phyloP scores from a whole-genome alignment of 495 filamentous ascomycete genomes.

The Pseudevernia furfuracea region DNA sequence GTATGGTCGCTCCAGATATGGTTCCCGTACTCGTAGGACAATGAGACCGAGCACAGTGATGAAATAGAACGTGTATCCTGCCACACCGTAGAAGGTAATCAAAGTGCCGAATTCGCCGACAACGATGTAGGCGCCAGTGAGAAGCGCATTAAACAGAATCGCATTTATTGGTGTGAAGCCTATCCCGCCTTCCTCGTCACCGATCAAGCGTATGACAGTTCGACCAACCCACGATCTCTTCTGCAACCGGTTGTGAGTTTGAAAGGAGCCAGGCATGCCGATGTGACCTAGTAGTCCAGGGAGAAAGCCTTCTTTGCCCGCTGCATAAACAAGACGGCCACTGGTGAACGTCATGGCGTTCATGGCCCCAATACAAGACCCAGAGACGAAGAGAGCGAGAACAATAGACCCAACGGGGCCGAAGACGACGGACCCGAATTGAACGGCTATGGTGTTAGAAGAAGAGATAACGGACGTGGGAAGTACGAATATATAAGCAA shows the following conservation, averaged over 20 bases:
- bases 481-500: slow-evolving; percentile 93
- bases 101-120: slow-evolving; percentile 88
- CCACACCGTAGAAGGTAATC: slow-evolving; percentile 93
- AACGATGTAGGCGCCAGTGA: slow-evolving; percentile 69
- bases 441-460: slow-evolving; percentile 86
- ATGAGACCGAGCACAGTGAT: slow-evolving; percentile 89
- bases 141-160: slow-evolving; percentile 65
- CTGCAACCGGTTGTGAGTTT: slow-evolving; percentile 39
- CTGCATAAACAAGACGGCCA: slow-evolving; percentile 85
- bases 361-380: slow-evolving; percentile 82
- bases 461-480: slow-evolving; percentile 70
- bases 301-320: slow-evolving; percentile 91
- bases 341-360: slow-evolving; percentile 94
- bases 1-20: slow-evolving; percentile 80
- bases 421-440: slow-evolving; percentile 87
- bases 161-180: slow-evolving; percentile 83
- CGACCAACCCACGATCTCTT: slow-evolving; percentile 53
- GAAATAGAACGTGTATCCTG: slow-evolving; percentile 95
- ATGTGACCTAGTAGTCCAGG: slow-evolving; percentile 76
- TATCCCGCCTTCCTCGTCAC: slow-evolving; percentile 53
- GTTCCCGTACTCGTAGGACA: slow-evolving; percentile 81
- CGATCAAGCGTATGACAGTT: slow-evolving; percentile 49
- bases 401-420: slow-evolving; percentile 73
- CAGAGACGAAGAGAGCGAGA: slow-evolving; percentile 81
- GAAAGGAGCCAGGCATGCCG: slow-evolving; percentile 51